Evolutionary conservation across 345 rosid genomes (phyloP), one percentile per base, ranked within the genome.

Genomic region (Populus euphratica): DNA sequence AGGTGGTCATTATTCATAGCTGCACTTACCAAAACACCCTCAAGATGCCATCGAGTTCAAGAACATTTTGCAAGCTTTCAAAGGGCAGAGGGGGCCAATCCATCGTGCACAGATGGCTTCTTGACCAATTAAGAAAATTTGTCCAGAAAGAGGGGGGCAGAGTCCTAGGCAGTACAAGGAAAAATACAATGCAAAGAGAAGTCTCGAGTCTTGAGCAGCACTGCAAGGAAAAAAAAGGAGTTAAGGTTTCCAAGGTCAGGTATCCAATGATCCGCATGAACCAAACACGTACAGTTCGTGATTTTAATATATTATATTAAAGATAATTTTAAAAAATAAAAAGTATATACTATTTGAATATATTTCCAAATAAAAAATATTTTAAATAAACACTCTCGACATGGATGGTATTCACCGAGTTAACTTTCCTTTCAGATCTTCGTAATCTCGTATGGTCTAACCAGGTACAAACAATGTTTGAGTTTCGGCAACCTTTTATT

Each of bases 61-160:
- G 49, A 59, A 2, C n/a, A 2, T 14, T 9, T 69, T 5, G 1
- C 5, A 29, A 70, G 31, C 8, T 9, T 69, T 10, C 1, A 17
- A 17, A 70, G 31, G 72, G 63, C 47, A 77, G 43, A 36, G 36
- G 41, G 41, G 72, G 38, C 18, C 54, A 65, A 18, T 3, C 9
- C 27, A 31, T 64, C 49, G 31, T 33, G 62, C 20, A 14, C 25
- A 17, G 20, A 61, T 23, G 20, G 35, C 9, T 49, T 72, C n/a
- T 56, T 41, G 47, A 54, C 71, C 74, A 52, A 62, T 43, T 56
- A 56, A 69, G 86, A 81, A 80, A 81, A 75, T 18, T 18, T 82
- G 87, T 80, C 82, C 7, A 35, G 4, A 81, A 76, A 66, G 81
- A 79, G 23, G 86, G 88, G 78, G 82, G 77, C 85, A 81, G 73